Evolutionary conservation across 2,329 filamentous ascomycete species (phyloP), one percentile per base, ranked within the genome.

Genomic region (Aspergillus chevalieri): DNA sequence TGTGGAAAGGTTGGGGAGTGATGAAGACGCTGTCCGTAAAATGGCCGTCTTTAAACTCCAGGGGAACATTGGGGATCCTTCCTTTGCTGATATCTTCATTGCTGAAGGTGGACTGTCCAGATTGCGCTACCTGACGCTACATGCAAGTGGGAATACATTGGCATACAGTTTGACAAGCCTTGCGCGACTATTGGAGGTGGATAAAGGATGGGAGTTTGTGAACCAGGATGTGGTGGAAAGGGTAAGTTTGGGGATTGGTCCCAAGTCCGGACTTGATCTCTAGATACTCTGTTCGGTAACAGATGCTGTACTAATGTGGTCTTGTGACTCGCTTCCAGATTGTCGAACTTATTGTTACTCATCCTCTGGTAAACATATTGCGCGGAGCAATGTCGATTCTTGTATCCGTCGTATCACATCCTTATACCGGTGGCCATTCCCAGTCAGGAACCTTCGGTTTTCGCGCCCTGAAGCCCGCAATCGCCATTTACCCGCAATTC

Each of bases 21-120:
- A 82, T 49, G 81, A 95, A 72, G 93, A 98, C 77, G 91, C 89
- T 49, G 85, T 89, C 59, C 89, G 91, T 65, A 98, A 98, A 72
- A 96, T 97, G 89, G 93, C 93, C 52, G 93, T 94, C 53, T 98
- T 98, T 81, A 96, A 96, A 75, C 83, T 98, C 57, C 93, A 98
- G 72, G 86, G 82, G 56, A 90, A 89, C 54, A 95, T 98, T 71
- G 92, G 91, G 66, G 93, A 98, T 72, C 92, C 92, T 22, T 87
- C 90, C 46, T 97, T 97, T 69, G 93, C 93, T 63, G 93, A 97
- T 69, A 84, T 94, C 60, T 98, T 98, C 74, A 95, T 97, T 54
- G 84, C 86, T 46, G 87, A 90, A 45, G 90, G 90, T 50, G 93
- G 93, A 3, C 78, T 97, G 56, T 79, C 84, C 57, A 84, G 92